Evolutionary conservation across 2,329 filamentous ascomycete species (phyloP), one percentile per base, ranked within the genome.

Genomic region (Nemania sp.): DNA sequence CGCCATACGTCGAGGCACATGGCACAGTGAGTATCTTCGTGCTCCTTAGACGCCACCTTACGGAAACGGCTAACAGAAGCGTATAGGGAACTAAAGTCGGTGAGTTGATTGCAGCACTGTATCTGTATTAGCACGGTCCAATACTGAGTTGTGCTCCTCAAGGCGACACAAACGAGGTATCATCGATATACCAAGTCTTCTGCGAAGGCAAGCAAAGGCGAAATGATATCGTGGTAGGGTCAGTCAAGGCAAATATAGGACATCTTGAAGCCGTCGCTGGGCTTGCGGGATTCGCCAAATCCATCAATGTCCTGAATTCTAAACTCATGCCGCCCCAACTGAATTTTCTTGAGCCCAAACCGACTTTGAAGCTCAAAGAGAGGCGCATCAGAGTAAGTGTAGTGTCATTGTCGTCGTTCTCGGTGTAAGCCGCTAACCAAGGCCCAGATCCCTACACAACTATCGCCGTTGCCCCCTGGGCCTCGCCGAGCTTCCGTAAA

Each of bases 221-320:
- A 32, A 45, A 6, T 15, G 29, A 50, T 13, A 20, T 60, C 10
- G 20, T 60, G 15, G 46, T 60, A n/a, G 57, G 57, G 15, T 55
- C 57, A 15, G 32, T 60, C 51, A 59, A 59, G 35, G 35, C 57
- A 2, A 59, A 59, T 32, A 59, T 59, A 42, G 57, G 57, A 35
- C 57, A 59, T 59, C 43, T 52, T 47, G 49, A 59, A 18, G 49
- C 42, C 12, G 57, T 49, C 2, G 49, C 40, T 2, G 57, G 57
- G n/a, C 43, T 59, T 45, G 50, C 56, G 17, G 56, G 48, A 20
- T 37, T 59, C n/a, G n/a, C 53, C 7, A 59, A 59, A 40, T 42
- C 49, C 34, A 54, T 59, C 20, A 52, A 52, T 43, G 49, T 54
- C 25, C 20, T 59, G 11, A 52, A 59, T 21, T 48, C 39, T 2